phyloP scores from a whole-genome alignment of 2,329 filamentous ascomycete species.

The Aureobasidium sp. region DNA sequence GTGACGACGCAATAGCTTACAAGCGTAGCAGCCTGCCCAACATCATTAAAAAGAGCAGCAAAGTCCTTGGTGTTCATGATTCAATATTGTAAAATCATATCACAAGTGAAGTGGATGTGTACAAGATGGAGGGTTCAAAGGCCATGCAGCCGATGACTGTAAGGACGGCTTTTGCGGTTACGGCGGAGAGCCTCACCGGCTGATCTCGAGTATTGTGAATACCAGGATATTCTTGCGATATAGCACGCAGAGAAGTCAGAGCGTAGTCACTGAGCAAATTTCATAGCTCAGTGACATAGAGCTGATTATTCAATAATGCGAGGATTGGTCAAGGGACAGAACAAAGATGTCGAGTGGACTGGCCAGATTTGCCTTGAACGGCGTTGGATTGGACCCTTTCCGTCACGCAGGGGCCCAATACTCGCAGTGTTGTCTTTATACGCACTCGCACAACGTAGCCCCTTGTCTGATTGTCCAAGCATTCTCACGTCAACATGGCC shows the following conservation, averaged over 20 bases:
- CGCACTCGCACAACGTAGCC: neutral
- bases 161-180: neutral
- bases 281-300: neutral
- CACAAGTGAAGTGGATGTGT: neutral
- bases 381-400: conserved; percentile 8
- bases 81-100: neutral
- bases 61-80: neutral
- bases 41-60: neutral
- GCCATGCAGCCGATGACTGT: neutral
- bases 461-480: neutral
- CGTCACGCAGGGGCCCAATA: neutral
- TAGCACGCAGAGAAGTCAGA: neutral
- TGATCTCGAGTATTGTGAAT: neutral
- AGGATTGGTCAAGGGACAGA: neutral
- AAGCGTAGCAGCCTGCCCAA: conserved; percentile 6
- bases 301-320: neutral
- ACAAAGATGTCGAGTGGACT: neutral
- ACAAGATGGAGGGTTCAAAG: neutral
- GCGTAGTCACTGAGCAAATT: neutral
- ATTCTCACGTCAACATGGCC: conserved; percentile 37
- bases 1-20: neutral
- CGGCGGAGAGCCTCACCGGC: neutral
- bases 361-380: neutral
- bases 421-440: neutral
- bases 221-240: neutral